Conservation (phyloP, 345 rosid species). For the Populus euphratica region DNA sequence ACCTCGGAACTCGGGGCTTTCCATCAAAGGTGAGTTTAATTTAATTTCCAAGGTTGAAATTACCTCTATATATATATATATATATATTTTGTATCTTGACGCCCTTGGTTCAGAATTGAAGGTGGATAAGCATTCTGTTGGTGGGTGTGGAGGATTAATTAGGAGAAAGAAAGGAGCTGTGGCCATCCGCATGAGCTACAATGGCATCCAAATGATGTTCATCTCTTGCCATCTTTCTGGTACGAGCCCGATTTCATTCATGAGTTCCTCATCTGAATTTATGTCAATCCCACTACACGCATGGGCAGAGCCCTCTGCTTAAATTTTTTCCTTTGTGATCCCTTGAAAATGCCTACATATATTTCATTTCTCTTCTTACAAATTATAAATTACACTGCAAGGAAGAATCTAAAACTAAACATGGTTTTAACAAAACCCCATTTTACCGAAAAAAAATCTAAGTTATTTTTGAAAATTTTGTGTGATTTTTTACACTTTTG, state of each 20-base stretch:
- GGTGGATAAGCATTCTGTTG: constrained; percentile 43
- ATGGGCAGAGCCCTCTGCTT: not conserved
- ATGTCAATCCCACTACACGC: not conserved
- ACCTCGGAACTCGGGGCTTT: constrained; percentile 24
- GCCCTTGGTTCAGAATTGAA: constrained; percentile 30
- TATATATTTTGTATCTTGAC: not conserved
- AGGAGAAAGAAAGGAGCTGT: constrained; percentile 52
- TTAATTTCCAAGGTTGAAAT: not conserved
- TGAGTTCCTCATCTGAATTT: not conserved
- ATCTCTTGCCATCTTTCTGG: constrained; percentile 52
- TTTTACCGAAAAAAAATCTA: too few relatives aligned
- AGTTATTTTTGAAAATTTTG: too few relatives aligned
- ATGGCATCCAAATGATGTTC: constrained; percentile 44
- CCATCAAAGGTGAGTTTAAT: constrained; percentile 24
- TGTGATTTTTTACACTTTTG: too few relatives aligned
- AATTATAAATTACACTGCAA: too few relatives aligned
- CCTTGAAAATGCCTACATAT: not conserved
- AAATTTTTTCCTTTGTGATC: too few relatives aligned
- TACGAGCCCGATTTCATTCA: not conserved
- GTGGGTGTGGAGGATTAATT: constrained; percentile 45
- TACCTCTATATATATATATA: not conserved
- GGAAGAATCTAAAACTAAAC: too few relatives aligned
- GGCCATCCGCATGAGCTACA: constrained; percentile 39
- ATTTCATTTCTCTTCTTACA: too few relatives aligned
- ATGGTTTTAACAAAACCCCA: too few relatives aligned